Conservation (phyloP, 805 yeast genomes). For the Schwanniomyces polymorphus region DNA sequence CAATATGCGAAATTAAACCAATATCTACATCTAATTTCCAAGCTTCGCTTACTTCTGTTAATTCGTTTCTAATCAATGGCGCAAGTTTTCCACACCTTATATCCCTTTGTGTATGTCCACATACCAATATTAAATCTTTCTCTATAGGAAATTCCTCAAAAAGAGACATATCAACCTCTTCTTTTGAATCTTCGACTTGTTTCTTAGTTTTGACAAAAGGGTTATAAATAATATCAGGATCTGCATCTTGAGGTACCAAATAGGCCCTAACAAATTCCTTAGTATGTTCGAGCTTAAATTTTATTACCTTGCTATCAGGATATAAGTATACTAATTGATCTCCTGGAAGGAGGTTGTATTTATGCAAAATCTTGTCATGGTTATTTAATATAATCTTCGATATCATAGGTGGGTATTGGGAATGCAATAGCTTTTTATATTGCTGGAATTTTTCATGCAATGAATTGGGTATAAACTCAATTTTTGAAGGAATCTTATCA, state of each 20-base stretch:
- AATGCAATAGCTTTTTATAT: conserved; percentile 34
- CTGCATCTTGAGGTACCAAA: conserved; percentile 33
- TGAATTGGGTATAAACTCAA: conserved; percentile 49
- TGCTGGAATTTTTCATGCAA: conserved; percentile 36
- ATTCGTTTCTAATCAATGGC: conserved; percentile 54
- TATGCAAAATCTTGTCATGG: conserved; percentile 8
- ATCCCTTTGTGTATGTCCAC: conserved; percentile 69
- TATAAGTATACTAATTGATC: conserved; percentile 43
- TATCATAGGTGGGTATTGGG: conserved; percentile 50
- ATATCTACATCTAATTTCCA: conserved; percentile 37
- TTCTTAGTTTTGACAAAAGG: conserved; percentile 15
- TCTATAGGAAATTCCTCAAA: conserved; percentile 11
- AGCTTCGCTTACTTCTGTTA: conserved; percentile 37
- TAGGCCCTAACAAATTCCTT: conserved; percentile 41
- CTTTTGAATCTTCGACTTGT: background rate
- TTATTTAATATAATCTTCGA: conserved; percentile 42
- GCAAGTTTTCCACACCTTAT: conserved; percentile 68
- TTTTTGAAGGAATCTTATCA: conserved; percentile 46
- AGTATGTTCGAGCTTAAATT: conserved; percentile 29
- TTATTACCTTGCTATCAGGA: conserved; percentile 53
- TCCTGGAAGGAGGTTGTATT: background rate
- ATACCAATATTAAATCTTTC: conserved; percentile 47
- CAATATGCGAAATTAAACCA: conserved; percentile 72
- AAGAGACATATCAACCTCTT: background rate
- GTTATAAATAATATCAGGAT: conserved; percentile 19